These are phyloP conservation scores for Pinus taeda DNA, from an alignment of 75 land plant genomes.

Conservation along the genomic window DNA sequence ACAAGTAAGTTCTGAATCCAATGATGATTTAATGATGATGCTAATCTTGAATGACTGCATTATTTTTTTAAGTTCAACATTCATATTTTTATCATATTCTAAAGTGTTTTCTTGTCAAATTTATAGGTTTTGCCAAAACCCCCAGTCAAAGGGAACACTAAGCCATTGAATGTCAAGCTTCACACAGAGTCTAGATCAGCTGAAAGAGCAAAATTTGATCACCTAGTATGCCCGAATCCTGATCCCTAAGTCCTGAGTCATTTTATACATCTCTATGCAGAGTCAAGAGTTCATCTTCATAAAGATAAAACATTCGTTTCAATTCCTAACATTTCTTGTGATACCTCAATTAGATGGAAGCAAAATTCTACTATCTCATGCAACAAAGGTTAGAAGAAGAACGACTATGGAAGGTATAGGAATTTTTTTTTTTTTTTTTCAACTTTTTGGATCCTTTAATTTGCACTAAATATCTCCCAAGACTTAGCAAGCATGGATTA, in stretches of 20 bases:
- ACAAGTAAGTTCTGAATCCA: conserved; percentile 12
- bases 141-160: conserved; percentile 30
- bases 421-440: neutral
- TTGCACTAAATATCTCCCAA: neutral
- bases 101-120: no score
- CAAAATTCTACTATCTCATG: conserved; percentile 41
- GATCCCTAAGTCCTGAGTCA: neutral
- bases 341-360: conserved; percentile 43
- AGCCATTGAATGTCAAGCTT: conserved; percentile 31
- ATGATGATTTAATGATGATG: neutral
- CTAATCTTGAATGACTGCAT: no score
- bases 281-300: neutral
- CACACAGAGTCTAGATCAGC: conserved; percentile 20
- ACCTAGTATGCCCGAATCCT: conserved; percentile 23
- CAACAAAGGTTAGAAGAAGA: conserved; percentile 48
- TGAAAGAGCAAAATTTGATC: conserved; percentile 41
- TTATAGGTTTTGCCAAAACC: conserved; percentile 38
- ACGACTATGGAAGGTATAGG: conserved; percentile 56
- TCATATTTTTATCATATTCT: no score
- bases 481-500: no score
- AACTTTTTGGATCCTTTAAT: neutral
- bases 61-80: no score
- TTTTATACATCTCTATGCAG: neutral
- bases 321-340: neutral
- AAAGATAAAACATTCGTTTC: neutral